Conservation (phyloP, 116 monocot species). For the Trichopus zeylanicus region DNA sequence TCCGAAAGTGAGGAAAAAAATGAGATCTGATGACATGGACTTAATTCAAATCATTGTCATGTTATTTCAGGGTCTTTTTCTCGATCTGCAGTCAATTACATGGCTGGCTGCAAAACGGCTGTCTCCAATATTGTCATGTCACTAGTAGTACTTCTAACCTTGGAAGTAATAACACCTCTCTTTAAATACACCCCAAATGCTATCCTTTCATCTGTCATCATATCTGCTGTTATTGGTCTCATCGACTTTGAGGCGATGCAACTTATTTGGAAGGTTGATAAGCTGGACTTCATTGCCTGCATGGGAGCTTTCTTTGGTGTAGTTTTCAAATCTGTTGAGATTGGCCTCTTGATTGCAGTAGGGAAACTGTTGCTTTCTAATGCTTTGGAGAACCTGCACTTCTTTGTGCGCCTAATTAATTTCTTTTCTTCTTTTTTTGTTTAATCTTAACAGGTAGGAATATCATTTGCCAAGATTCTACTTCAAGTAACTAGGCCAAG, state of each 20-base stretch:
- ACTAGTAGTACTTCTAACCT: conserved; percentile 48
- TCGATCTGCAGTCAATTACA: conserved; percentile 89
- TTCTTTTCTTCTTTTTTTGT: background rate
- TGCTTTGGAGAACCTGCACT: background rate
- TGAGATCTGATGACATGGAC: background rate
- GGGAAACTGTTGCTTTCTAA: conserved; percentile 2
- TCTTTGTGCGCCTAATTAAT: background rate
- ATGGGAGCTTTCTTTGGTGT: conserved; percentile 94
- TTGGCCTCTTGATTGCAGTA: conserved; percentile 85
- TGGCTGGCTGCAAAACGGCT: conserved; percentile 70
- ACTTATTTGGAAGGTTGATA: conserved; percentile 88
- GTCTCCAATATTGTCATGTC: conserved; percentile 93
- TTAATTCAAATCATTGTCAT: background rate
- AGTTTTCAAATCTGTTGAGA: conserved; percentile 55
- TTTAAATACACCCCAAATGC: conserved; percentile 93
- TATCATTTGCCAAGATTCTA: conserved; percentile 90
- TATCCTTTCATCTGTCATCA: conserved; percentile 70
- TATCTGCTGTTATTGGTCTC: conserved; percentile 67
- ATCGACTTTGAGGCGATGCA: conserved; percentile 57
- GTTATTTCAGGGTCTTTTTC: conserved; percentile 66
- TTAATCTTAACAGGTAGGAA: conserved; percentile 30
- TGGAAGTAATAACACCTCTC: conserved; percentile 71
- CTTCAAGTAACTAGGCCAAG: conserved; percentile 93
- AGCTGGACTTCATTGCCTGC: conserved; percentile 79
- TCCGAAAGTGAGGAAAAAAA: background rate